A percentile compares a stretch with the other conserved stretches of the same genome.
phyloP scores from a whole-genome alignment of 345 rosid species.

The Mallotus nudiflorus region DNA sequence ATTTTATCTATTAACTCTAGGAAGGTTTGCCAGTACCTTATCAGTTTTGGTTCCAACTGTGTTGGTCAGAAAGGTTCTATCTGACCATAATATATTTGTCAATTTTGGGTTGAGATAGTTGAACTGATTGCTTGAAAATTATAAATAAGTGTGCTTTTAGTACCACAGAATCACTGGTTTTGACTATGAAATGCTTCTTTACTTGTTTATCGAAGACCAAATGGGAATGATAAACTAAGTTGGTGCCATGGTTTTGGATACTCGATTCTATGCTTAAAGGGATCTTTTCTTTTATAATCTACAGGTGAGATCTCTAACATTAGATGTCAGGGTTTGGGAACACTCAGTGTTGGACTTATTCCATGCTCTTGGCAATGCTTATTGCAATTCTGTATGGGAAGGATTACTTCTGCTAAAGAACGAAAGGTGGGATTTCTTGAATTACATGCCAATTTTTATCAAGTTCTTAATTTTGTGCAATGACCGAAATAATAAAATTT shows the following conservation, averaged over 20 bases:
- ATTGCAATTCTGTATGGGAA: constrained; percentile 85
- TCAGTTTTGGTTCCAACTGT: background rate
- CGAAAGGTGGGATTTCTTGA: constrained; percentile 42
- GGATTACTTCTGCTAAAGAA: constrained; percentile 44
- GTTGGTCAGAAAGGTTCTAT: too few relatives aligned
- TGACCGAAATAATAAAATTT: too few relatives aligned
- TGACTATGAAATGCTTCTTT: background rate
- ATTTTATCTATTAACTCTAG: background rate
- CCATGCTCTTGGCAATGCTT: constrained; percentile 64
- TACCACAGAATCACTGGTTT: background rate
- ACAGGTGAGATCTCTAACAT: constrained; percentile 82
- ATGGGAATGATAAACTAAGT: background rate
- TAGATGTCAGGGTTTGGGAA: constrained; percentile 96
- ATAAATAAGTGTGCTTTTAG: background rate
- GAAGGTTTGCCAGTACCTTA: background rate
- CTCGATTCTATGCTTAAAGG: background rate
- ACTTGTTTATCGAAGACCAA: background rate
- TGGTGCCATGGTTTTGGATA: background rate
- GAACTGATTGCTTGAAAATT: background rate
- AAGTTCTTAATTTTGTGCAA: background rate
- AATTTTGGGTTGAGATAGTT: background rate
- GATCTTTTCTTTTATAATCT: constrained; percentile 16
- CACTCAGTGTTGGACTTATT: constrained; percentile 69
- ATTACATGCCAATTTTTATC: background rate
- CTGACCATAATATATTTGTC: background rate